Evolutionary conservation across 1,139 yeast species (phyloP).

Genomic region (Geotrichum carabidarum): DNA sequence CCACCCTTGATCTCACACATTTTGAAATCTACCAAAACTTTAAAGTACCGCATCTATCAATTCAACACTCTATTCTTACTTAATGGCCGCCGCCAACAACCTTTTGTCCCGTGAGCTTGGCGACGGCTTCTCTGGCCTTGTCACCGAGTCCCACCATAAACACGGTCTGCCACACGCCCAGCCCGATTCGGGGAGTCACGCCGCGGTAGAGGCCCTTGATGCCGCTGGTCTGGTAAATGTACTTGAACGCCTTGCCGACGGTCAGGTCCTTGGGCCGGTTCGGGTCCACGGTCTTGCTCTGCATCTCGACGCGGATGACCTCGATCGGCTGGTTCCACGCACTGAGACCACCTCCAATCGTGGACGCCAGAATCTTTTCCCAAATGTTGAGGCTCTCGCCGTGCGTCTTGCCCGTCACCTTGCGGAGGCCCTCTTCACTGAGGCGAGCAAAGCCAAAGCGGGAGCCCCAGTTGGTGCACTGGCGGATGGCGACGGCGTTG

Average conservation of each 20-base stretch:
- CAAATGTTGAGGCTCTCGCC: conserved; percentile 56
- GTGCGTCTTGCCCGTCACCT: conserved; percentile 53
- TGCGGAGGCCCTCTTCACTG: conserved; percentile 80
- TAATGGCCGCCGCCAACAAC: conserved; percentile 15
- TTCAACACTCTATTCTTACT: not conserved
- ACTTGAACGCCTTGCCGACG: conserved; percentile 71
- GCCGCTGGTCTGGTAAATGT: conserved; percentile 79
- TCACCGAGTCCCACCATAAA: conserved; percentile 99
- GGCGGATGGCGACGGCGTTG: conserved; percentile 96
- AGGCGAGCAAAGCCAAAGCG: conserved; percentile 89
- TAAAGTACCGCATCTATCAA: too few species aligned
- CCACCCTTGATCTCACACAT: too few species aligned
- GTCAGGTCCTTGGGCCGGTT: conserved; percentile 89
- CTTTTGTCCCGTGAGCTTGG: conserved; percentile 50
- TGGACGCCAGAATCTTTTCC: conserved; percentile 83
- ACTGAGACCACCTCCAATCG: conserved; percentile 92
- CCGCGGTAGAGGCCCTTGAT: conserved; percentile 90
- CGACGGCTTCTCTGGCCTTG: conserved; percentile 64
- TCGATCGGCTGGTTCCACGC: conserved; percentile 99
- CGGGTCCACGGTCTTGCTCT: conserved; percentile 85
- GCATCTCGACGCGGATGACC: conserved; percentile 97
- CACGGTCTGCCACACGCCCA: conserved; percentile 97
- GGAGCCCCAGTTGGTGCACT: conserved; percentile 98
- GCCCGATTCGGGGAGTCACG: conserved; percentile 92
- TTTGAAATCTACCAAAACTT: too few species aligned